These are phyloP conservation scores for Globisporangium rhizosaccharum DNA, from an alignment of 352 stramenopile genomes.

Conservation along the genomic window DNA sequence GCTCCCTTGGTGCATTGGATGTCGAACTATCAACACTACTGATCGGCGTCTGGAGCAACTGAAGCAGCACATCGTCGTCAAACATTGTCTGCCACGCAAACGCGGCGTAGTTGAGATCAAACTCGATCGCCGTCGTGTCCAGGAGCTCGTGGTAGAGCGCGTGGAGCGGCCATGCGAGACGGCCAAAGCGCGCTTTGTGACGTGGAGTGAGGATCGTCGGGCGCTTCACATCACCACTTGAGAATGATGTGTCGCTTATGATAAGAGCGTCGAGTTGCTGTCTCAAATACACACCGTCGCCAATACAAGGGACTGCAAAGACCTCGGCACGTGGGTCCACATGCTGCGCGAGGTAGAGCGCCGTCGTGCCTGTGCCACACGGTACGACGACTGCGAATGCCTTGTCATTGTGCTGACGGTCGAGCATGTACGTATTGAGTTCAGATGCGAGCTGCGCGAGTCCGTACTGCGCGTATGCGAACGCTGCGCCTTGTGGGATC, in stretches of 20 bases:
- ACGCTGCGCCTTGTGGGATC: constrained; percentile 72
- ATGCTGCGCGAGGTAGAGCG: constrained; percentile 75
- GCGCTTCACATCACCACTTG: constrained; percentile 4
- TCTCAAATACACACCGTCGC: constrained; percentile 47
- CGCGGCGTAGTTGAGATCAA: constrained; percentile 73
- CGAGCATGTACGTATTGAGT: constrained; percentile 57
- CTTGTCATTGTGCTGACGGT: constrained; percentile 10
- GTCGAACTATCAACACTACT: too few relatives aligned
- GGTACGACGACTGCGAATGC: constrained; percentile 63
- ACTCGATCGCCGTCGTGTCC: constrained; percentile 49
- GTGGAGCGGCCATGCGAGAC: constrained; percentile 43
- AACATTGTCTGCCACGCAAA: constrained; percentile 83
- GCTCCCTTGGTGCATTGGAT: constrained; percentile 18
- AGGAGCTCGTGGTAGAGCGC: constrained; percentile 61
- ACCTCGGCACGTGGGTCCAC: constrained; percentile 29
- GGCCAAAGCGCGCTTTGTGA: constrained; percentile 65
- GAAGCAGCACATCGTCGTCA: constrained; percentile 27
- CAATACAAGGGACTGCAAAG: constrained; percentile 69
- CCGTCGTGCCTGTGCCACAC: constrained; percentile 72
- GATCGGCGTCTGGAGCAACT: constrained; percentile 15
- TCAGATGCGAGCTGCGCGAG: constrained; percentile 55
- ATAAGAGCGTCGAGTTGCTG: constrained; percentile 49
- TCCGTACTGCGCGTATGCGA: constrained; percentile 49
- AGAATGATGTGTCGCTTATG: constrained; percentile 13
- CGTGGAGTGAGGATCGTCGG: constrained; percentile 42